Base-by-base conservation (phyloP, 768 basidiomycete genomes). In the Fibroporia radiculosa region DNA sequence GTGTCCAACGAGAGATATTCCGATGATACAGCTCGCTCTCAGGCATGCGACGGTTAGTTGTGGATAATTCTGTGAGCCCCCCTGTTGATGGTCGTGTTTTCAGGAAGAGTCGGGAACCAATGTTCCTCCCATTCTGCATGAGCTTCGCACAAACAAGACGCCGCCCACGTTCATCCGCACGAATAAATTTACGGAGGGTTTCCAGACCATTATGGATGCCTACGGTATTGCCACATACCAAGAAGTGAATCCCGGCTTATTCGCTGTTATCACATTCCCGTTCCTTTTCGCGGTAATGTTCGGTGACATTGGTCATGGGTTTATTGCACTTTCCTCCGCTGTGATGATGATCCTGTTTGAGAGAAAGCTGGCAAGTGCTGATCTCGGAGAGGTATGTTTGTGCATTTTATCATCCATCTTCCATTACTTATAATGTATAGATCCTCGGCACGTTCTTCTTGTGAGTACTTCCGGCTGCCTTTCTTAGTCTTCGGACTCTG, bases 211-310 rank as follows among this genome's bases (percentile, higher is more conserved):
- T 66, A 96, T 99, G 82, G 96, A 99, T 64, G 84, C 85, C 40
- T 99, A 99, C 59, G 96, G 95, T 57, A 81, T 90, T 41, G 88
- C 92, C 12, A 82, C 78, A 1, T 98, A 99, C 61, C 89, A 97
- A 61, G 96, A 99, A 65, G 82, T 93, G 61, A 98, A 98, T 61
- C 95, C 96, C 16, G 96, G 93, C 43, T 66, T 98, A 23, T 95
- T 95, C 64, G 91, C 90, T 0, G 70, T 89, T 53, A 70, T 86
- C 54, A 96, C 93, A 1, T 96, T 96, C 80, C 96, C 96, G 0
- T 98, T 99, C 80, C 66, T 99, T 53, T 99, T 98, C 57, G 95
- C 92, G 4, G 90, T 99, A 68, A 99, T 99, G 96, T 99, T 99
- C 61, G 96, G 96, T 57, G 96, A 99, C 65, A 88, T 98, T 58